Percentiles rank a stretch among this genome's conserved stretches.
phyloP scores from a whole-genome alignment of 495 filamentous ascomycete species.

The Clohesyomyces aquaticus region DNA sequence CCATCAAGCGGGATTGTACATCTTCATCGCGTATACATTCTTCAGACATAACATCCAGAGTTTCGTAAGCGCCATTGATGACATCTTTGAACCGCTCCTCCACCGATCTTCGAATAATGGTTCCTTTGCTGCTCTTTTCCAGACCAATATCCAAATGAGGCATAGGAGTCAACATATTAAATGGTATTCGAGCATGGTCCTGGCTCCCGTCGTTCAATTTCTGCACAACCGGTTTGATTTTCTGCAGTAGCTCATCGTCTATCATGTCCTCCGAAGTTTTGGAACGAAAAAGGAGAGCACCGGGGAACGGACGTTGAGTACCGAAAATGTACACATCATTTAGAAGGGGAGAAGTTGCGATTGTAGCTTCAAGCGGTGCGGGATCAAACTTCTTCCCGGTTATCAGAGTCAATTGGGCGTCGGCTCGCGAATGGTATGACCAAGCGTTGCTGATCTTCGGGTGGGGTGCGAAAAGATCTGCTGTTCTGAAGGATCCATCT shows the following conservation, averaged over 20 bases:
- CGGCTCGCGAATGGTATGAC: slow-evolving; percentile 62
- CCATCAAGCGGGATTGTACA: slow-evolving; percentile 38
- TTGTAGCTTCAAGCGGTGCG: slow-evolving; percentile 59
- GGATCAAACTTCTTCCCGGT: slow-evolving; percentile 74
- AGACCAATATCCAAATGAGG: slow-evolving; percentile 40
- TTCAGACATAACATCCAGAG: not conserved
- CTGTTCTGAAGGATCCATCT: slow-evolving; percentile 62
- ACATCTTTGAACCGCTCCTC: slow-evolving; percentile 48
- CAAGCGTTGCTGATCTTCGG: slow-evolving; percentile 57
- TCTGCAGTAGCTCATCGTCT: slow-evolving; percentile 36
- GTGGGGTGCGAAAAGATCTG: slow-evolving; percentile 62
- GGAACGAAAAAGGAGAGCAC: too few species aligned
- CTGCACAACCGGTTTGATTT: slow-evolving; percentile 49
- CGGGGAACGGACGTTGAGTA: slow-evolving; percentile 50
- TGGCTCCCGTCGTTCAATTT: slow-evolving; percentile 49
- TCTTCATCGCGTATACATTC: slow-evolving; percentile 42
- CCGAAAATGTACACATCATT: slow-evolving; percentile 56
- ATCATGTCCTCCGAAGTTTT: not conserved
- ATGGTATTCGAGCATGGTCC: slow-evolving; percentile 51
- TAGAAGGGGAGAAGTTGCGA: slow-evolving; percentile 46
- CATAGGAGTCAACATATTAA: slow-evolving; percentile 53
- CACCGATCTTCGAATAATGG: slow-evolving; percentile 51
- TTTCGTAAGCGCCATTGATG: slow-evolving; percentile 52
- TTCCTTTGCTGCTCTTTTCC: slow-evolving; percentile 61
- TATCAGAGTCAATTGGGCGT: slow-evolving; percentile 63